These are phyloP conservation scores for Alternaria infectoria DNA, from an alignment of 2,329 filamentous ascomycete species.

Conservation along the genomic window DNA sequence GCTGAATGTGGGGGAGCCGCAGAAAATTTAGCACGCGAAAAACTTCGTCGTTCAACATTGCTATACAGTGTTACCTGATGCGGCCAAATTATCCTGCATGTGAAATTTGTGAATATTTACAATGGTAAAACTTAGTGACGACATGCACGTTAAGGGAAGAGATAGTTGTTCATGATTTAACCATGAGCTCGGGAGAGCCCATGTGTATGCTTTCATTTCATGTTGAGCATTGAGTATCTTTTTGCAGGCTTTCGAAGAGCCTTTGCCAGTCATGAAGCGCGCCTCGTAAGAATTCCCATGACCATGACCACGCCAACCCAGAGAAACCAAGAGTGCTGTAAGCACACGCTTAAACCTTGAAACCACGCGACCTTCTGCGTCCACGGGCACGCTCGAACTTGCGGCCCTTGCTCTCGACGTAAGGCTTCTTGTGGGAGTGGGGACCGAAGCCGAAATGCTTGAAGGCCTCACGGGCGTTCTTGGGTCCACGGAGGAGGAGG, in stretches of 20 bases:
- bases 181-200: conserved; percentile 43
- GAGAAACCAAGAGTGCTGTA: conserved; percentile 42
- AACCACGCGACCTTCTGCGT: conserved; percentile 96
- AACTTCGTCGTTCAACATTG: conserved; percentile 7
- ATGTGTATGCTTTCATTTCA: conserved; percentile 43
- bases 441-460: conserved; percentile 99
- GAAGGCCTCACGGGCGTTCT: conserved; percentile 96
- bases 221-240: conserved; percentile 47
- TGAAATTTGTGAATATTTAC: too few relatives aligned
- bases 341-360: conserved; percentile 87
- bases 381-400: conserved; percentile 99
- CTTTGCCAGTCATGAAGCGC: conserved; percentile 46
- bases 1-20: conserved; percentile 28
- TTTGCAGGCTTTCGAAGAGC: conserved; percentile 43
- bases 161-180: conserved; percentile 35
- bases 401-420: conserved; percentile 97
- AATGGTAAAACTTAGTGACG: too few relatives aligned
- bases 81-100: neutral
- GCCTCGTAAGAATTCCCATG: conserved; percentile 44
- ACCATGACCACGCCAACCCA: conserved; percentile 48
- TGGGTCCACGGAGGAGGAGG: conserved; percentile 93
- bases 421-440: conserved; percentile 99
- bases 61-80: neutral
- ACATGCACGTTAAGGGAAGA: neutral
- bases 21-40: conserved; percentile 31